Evolutionary conservation across 2,329 filamentous ascomycete genomes (phyloP).

Genomic region (Paraphaeosphaeria minitans): DNA sequence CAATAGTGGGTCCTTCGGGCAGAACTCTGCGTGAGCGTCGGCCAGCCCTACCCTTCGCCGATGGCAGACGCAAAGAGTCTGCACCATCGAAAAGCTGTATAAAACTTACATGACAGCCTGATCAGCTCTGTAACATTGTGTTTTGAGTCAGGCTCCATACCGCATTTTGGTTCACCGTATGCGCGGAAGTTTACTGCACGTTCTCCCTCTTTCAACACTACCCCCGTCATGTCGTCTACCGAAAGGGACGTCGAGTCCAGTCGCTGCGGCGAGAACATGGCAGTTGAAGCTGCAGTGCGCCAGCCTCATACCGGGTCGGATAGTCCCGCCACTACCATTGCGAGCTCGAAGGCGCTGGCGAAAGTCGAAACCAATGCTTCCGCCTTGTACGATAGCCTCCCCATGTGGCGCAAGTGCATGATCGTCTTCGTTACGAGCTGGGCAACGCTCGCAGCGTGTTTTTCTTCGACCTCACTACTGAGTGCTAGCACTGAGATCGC

Average conservation of each 20-base stretch:
- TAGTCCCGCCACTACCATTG: not conserved
- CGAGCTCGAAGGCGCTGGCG: not conserved
- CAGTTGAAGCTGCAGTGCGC: not conserved
- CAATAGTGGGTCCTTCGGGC: not conserved
- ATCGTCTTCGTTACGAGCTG: constrained; percentile 51
- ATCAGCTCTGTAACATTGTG: too few species aligned
- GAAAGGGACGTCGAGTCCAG: not conserved
- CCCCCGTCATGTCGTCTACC: not conserved
- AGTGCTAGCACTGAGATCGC: constrained; percentile 50
- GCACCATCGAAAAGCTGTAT: not conserved
- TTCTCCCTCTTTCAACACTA: not conserved
- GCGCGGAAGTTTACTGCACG: not conserved
- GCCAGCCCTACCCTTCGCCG: not conserved
- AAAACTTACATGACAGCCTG: not conserved
- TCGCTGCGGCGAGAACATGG: not conserved
- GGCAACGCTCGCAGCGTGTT: constrained; percentile 50
- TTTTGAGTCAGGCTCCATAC: not conserved
- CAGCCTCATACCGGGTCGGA: not conserved
- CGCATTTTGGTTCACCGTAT: not conserved
- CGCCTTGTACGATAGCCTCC: constrained; percentile 9
- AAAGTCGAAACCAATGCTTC: constrained; percentile 1
- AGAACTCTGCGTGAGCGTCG: not conserved
- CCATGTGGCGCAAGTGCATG: constrained; percentile 41
- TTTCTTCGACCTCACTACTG: constrained; percentile 51
- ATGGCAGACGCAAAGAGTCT: not conserved